Evolutionary conservation across 169 alveolate species (phyloP), one percentile per base, ranked within the genome.

Genomic region (Cryptosporidium viatorum): DNA sequence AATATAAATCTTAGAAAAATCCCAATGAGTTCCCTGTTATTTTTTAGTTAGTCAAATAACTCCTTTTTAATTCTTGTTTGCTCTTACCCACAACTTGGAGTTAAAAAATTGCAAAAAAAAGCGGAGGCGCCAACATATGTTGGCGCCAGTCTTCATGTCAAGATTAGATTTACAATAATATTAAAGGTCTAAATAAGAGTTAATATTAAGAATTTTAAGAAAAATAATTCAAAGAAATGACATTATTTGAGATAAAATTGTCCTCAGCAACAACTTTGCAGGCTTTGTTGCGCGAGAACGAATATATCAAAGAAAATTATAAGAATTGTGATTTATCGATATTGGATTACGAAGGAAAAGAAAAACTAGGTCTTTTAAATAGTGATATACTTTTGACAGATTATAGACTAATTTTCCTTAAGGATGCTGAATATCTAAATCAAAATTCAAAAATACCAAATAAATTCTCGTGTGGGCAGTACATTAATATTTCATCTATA

Each of bases 301-400:
- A 80, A 26, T 43, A 43, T 41, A 43, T 80, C 14, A 80, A 80
- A 43, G 89, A 80, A 43, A 45, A 37, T 8, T 59, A 43, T 48
- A 80, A 39, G 35, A 67, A 45, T 7, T 80, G 89, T 39, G 37
- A 65, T 23, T 0, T 80, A 33, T 23, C n/a, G 29, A 69, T 59
- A 29, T 8, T 80, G 14, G 71, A 35, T 62, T 52, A 9, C 18
- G 43, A 45, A 6, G 75, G 48, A 45, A 26, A n/a, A 12, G 62
- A 80, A 80, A 35, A 70, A 6, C 16, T 29, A 12, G 39, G 8
- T 3, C 7, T 73, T 16, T 35, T 9, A 18, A 45, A 65, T 14
- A 39, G 35, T 29, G 73, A 59, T 48, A 23, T 80, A 37, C 39
- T 80, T 3, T 4, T 80, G 39, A 80, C 89, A 33, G 89, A 80